Percentiles rank a stretch among this genome's conserved stretches.
phyloP scores from a whole-genome alignment of 768 basidiomycete species.

The Sporobolomyces phaffii region DNA sequence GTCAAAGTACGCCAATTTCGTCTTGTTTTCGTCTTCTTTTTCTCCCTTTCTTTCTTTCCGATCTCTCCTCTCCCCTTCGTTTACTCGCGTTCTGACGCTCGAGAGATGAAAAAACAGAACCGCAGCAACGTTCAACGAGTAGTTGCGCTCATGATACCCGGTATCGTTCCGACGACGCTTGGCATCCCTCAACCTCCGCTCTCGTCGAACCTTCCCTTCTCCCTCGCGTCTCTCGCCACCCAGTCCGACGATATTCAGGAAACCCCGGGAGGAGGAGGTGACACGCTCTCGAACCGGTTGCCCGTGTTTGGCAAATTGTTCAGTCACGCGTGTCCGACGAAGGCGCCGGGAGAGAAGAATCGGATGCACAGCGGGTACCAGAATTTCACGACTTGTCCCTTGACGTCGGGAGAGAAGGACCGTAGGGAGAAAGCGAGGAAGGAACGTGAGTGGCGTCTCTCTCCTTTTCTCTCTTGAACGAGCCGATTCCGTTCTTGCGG shows the following conservation, averaged over 20 bases:
- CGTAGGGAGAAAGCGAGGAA: slow-evolving; percentile 51
- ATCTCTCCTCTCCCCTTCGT: slow-evolving; percentile 10
- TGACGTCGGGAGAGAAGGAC: slow-evolving; percentile 74
- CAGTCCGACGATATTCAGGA: too few species aligned
- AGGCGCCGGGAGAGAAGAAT: slow-evolving; percentile 79
- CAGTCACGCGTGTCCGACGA: slow-evolving; percentile 86
- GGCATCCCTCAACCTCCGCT: slow-evolving; percentile 59
- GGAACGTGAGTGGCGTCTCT: slow-evolving; percentile 46
- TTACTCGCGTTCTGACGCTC: too few species aligned
- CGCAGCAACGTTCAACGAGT: slow-evolving; percentile 66
- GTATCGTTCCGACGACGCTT: slow-evolving; percentile 64
- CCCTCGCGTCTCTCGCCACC: slow-evolving; percentile 48
- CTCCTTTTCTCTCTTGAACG: not conserved
- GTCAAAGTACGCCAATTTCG: slow-evolving; percentile 59
- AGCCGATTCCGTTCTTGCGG: too few species aligned
- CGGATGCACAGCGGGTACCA: slow-evolving; percentile 80
- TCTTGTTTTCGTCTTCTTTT: not conserved
- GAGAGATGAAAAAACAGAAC: too few species aligned
- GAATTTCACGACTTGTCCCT: slow-evolving; percentile 71
- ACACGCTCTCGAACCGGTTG: slow-evolving; percentile 46
- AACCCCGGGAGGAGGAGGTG: not conserved
- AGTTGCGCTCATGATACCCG: slow-evolving; percentile 76
- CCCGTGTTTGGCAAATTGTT: slow-evolving; percentile 64
- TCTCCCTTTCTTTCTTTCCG: not conserved
- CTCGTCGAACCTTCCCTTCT: slow-evolving; percentile 56